Conservation (phyloP, 306 rosid species). For the Dryas alaskensis region DNA sequence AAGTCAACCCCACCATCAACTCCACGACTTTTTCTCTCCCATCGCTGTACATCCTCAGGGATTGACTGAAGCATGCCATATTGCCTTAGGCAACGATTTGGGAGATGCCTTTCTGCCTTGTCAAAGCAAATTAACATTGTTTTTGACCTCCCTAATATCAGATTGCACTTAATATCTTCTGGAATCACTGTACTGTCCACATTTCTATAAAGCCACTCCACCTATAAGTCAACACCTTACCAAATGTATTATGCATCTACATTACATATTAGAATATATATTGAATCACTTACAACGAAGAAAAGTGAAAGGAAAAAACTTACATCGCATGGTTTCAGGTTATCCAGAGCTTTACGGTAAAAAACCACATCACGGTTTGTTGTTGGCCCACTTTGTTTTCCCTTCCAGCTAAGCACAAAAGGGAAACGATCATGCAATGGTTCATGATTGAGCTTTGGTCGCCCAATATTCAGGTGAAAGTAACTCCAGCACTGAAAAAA, state of each 20-base stretch:
- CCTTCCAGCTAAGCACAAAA: constrained; percentile 95
- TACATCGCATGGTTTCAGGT: constrained; percentile 77
- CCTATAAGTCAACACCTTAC: constrained; percentile 48
- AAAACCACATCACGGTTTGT: constrained; percentile 97
- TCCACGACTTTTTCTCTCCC: constrained; percentile 99
- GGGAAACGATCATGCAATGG: constrained; percentile 80
- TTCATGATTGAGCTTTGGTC: constrained; percentile 88
- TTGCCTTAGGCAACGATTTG: constrained; percentile 86
- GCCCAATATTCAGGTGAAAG: constrained; percentile 92
- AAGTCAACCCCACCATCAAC: constrained; percentile 99
- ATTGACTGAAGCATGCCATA: constrained; percentile 84
- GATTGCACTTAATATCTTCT: constrained; percentile 66
- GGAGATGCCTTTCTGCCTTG: constrained; percentile 99
- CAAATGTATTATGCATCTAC: constrained; percentile 27
- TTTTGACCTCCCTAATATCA: constrained; percentile 79
- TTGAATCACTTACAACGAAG: constrained; percentile 12
- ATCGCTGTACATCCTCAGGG: constrained; percentile 86
- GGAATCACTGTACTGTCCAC: constrained; percentile 84
- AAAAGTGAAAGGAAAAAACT: constrained; percentile 33
- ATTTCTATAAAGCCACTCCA: constrained; percentile 91
- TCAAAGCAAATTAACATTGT: constrained; percentile 97
- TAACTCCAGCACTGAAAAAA: constrained; percentile 94
- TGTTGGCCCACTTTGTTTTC: constrained; percentile 93
- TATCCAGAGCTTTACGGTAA: constrained; percentile 95
- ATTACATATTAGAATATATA: constrained; percentile 13